Percentiles rank a stretch among this genome's conserved stretches.
These are phyloP conservation scores for Umbellularia californica DNA, from an alignment of 164 flowering plant genomes.

Conservation along the genomic window DNA sequence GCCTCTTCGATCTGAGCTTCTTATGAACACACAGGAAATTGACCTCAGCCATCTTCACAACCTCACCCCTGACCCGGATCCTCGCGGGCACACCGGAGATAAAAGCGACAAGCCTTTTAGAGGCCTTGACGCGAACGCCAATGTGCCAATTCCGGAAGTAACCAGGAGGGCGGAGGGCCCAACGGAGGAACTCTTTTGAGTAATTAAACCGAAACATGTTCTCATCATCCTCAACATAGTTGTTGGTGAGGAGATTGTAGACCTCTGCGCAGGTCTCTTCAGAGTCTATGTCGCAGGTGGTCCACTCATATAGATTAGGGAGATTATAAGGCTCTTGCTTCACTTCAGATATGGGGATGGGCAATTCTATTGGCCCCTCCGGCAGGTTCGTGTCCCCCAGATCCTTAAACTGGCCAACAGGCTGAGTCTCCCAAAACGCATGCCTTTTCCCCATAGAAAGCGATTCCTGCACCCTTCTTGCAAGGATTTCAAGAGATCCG, in stretches of 20 bases:
- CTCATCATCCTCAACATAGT: constrained; percentile 57
- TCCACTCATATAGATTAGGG: constrained; percentile 39
- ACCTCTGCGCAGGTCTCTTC: constrained; percentile 47
- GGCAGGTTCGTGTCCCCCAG: constrained; percentile 38
- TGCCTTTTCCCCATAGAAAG: constrained; percentile 35
- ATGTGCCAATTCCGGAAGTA: constrained; percentile 51
- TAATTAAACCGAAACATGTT: constrained; percentile 58
- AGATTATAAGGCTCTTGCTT: constrained; percentile 53
- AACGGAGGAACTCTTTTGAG: constrained; percentile 45
- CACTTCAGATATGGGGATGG: constrained; percentile 41
- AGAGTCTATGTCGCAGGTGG: constrained; percentile 40
- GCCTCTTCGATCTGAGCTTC: constrained; percentile 50
- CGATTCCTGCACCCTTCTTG: constrained; percentile 39
- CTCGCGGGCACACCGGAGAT: constrained; percentile 55
- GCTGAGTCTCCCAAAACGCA: constrained; percentile 58
- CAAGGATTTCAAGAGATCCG: constrained; percentile 16
- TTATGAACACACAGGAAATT: constrained; percentile 53
- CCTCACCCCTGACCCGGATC: constrained; percentile 30
- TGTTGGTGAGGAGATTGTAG: constrained; percentile 35
- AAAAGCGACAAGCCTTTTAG: constrained; percentile 47
- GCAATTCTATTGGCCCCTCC: constrained; percentile 48
- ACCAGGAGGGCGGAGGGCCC: constrained; percentile 54
- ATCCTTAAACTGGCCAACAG: constrained; percentile 53
- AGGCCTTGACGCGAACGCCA: constrained; percentile 43
- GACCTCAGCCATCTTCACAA: constrained; percentile 46